Base-by-base conservation (phyloP, 2,329 filamentous ascomycete genomes). In the Passalora sequoiae region DNA sequence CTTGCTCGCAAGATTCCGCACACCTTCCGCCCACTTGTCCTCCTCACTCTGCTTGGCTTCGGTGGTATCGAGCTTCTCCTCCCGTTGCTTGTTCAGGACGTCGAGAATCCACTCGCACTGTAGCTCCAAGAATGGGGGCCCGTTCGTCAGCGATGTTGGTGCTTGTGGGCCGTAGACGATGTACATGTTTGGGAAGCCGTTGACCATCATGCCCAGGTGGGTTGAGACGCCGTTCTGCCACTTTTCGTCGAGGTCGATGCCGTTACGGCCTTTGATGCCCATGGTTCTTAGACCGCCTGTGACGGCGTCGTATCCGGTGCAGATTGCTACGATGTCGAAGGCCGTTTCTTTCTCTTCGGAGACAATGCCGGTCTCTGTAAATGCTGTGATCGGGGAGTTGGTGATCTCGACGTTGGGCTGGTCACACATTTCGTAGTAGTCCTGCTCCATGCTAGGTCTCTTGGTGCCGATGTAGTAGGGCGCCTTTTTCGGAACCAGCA, bases 81-180 rank as follows among this genome's bases (percentile, higher is more conserved):
- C 60, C 37, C 59, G 53, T n/a, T 67, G 53, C 53, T 65, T 65
- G n/a, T 57, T 57, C 41, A 72, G 64, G 5, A 66, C 63, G 35
- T 69, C 62, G 15, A 69, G 57, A 38, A 72, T 70, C 64, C 66
- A 72, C 37, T 72, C 66, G 21, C 62, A 66, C 51, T 73, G 69
- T 4, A 63, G 59, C 46, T 72, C 68, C 16, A 70, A 56, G 43
- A 69, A 71, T 8, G 60, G 67, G 2, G 70, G 70, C 0, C 70
- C 70, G 37, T 73, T 73, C 28, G 61, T 63, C 40, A 71, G 69
- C 1, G 68, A 68, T 0, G 70, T 71, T 1, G 69, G 69, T 15
- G 53, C 46, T 37, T 46, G 43, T 9, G 40, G 41, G 3, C 37
- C 45, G 15, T 40, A 44, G 9, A 46, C 43, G 46, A 57, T 59